Base-by-base conservation (phyloP, 495 filamentous ascomycete species). In the Hypomontagnella monticulosa region DNA sequence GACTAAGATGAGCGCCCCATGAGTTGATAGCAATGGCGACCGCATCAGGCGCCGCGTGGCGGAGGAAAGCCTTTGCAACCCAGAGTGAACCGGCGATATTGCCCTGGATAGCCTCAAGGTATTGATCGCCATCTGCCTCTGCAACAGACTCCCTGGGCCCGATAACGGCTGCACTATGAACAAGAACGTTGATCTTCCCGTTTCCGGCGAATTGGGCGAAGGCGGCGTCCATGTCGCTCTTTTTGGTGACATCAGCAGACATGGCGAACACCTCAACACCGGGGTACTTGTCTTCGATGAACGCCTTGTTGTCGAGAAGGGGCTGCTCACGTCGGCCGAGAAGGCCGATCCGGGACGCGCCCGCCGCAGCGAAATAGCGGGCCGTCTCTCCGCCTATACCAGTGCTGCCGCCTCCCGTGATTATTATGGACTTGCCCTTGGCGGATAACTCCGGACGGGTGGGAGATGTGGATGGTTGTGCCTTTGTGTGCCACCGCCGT, bases 371-470 rank as follows among this genome's bases (percentile, higher is more conserved):
- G 57, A 82, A 83, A 36, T 70, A 59, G 4, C 15, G 55, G n/a
- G 80, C 76, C 10, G 67, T 82, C 16, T 71, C 80, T 33, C 66
- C 64, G 15, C 81, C 82, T n/a, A 84, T 77, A 5, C 80, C 81
- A 32, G 71, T 72, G 18, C 76, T 51, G 4, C 33, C 48, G 34
- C 30, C 48, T 30, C 48, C 48, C 30, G 48, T 51, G 14, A 51
- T 51, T 11, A 51, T 32, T 15, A 51, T 20, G 3, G 48, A 36
- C 48, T 51, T 51, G 30, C 48, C 48, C 15, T 30, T 32, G 9
- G 16, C 48, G 19, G 30, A 36, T 18, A 51, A 32, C 16, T 51
- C 48, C n/a, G 48, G 32, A 1, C 48, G 48, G 1, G 30, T 10
- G 4, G 48, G 48, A 4, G 48, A 51, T 15, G 34, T 51, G 32